Base-by-base conservation (phyloP, 2,329 filamentous ascomycete genomes). In the Aspergillus nomiae region DNA sequence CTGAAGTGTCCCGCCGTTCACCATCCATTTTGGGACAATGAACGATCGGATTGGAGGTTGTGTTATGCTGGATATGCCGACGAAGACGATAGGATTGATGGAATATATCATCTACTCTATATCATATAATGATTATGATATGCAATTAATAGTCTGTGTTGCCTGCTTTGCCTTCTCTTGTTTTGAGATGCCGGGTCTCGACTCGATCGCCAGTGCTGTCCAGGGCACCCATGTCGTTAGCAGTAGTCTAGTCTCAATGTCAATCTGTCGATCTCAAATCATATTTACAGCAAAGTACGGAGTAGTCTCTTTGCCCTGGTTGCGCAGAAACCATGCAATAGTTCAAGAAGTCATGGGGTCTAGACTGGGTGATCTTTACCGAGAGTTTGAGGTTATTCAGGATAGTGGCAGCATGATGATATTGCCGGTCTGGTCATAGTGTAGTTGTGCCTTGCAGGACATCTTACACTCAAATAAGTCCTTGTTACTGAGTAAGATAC, bases 1-100 rank as follows among this genome's bases (percentile, higher is more conserved):
- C 74, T 76, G 74, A 75, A 62, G 74, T 74, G 72, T 75, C 72
- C 73, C 74, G 71, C 72, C 71, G 64, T 58, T 69, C 69, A 76
- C 74, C 74, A 76, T 76, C 74, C 74, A 71, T 68, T 45, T 67
- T 68, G 74, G 73, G 73, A 65, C 70, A 70, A 72, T 61, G 69
- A 70, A 71, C 65, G 64, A 70, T 76, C 74, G 63, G 74, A 77
- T 77, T 77, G 74, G 74, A 76, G 63, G 36, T 72, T 71, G 71
- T 74, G 72, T 71, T 60, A 56, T 55, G 21, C 16, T 32, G 26
- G 45, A 24, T 46, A 28, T 50, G 6, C 14, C 26, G 46, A 28
- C 16, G 14, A 30, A 28, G 14, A 26, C 14, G 14, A 4, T 11
- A n/a, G 10, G 46, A n/a, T 26, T 14, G 19, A 43, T 6, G 43